Base-by-base conservation (phyloP, 2,329 filamentous ascomycete genomes). In the Colletotrichum sp. region DNA sequence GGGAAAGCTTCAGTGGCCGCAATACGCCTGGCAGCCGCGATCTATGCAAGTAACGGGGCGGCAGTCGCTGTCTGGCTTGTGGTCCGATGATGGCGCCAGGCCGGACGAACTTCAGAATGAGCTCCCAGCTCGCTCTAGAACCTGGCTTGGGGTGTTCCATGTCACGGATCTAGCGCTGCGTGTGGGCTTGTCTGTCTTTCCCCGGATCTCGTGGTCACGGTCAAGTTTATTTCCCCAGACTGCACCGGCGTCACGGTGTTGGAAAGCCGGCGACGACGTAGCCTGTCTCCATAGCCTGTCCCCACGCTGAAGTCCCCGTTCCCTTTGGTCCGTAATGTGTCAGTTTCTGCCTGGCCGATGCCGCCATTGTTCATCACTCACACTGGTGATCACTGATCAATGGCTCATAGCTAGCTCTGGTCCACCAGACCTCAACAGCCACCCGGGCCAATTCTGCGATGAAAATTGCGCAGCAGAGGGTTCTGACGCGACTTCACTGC, bases 191-290 rank as follows among this genome's bases (percentile, higher is more conserved):
- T 19, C 55, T 55, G 30, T 52, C 27, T 70, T 65, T 73, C 70
- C 73, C 73, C 73, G n/a, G 70, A 69, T 73, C 44, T 57, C 36
- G 39, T 63, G 63, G 39, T 22, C n/a, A 15, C 44, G 22, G 9
- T 12, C 48, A n/a, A 72, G 69, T 63, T 15, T 72, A 68, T 59
- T 75, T 68, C 73, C 73, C 73, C 73, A 68, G 69, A 68, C 61
- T 61, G 39, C 63, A 28, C 72, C 55, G 30, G 63, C 55, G 13
- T 66, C 34, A 25, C 25, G 60, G 19, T 68, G 63, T 57, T 34
- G n/a, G n/a, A 32, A 59, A 36, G 59, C 44, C 48, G 34, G 59
- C 32, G 59, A 69, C 16, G 44, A 30, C 30, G 16, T 48, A 30
- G 11, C 39, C 44, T 28, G 71, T 34, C 27, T 55, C 30, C 30